phyloP scores from a whole-genome alignment of 805 yeast species.

The Candida sonorensis region DNA sequence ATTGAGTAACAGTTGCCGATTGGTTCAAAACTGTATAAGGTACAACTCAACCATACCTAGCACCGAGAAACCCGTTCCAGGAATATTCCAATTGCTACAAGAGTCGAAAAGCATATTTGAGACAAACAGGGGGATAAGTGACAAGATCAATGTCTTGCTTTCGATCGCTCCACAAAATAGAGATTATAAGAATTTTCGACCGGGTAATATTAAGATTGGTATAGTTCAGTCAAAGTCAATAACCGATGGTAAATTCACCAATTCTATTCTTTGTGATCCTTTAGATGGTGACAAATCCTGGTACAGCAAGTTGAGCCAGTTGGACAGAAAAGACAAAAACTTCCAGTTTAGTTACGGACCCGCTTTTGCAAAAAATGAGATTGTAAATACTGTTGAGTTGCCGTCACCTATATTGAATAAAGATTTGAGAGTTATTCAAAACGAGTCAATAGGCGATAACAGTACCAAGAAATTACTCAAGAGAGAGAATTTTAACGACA shows the following conservation, averaged over 20 bases:
- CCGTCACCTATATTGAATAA: slow-evolving; percentile 25
- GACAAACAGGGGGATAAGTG: slow-evolving; percentile 3
- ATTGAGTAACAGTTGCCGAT: background rate
- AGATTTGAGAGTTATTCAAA: slow-evolving; percentile 24
- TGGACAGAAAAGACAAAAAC: slow-evolving; percentile 4
- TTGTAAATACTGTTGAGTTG: slow-evolving; percentile 13
- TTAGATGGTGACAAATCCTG: slow-evolving; percentile 19
- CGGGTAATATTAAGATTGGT: slow-evolving; percentile 22
- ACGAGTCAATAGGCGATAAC: slow-evolving; percentile 19
- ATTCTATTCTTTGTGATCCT: slow-evolving; percentile 25
- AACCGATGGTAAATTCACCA: slow-evolving; percentile 17
- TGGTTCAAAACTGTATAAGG: background rate
- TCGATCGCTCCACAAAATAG: slow-evolving; percentile 7
- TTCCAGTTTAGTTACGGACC: too few relatives aligned
- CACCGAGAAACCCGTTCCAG: too few relatives aligned
- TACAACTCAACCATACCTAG: background rate
- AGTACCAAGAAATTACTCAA: slow-evolving; percentile 9
- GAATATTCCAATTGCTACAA: too few relatives aligned
- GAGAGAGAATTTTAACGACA: slow-evolving; percentile 21
- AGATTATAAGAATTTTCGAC: slow-evolving; percentile 10
- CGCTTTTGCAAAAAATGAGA: too few relatives aligned
- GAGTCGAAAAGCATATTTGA: too few relatives aligned
- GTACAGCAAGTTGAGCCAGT: slow-evolving; percentile 8
- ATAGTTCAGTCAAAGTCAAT: slow-evolving; percentile 17
- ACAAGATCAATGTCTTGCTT: slow-evolving; percentile 12